Percentiles rank a stretch among this genome's conserved stretches.
phyloP scores from a whole-genome alignment of 2,329 filamentous ascomycete genomes.

The Epichloe festucae region DNA sequence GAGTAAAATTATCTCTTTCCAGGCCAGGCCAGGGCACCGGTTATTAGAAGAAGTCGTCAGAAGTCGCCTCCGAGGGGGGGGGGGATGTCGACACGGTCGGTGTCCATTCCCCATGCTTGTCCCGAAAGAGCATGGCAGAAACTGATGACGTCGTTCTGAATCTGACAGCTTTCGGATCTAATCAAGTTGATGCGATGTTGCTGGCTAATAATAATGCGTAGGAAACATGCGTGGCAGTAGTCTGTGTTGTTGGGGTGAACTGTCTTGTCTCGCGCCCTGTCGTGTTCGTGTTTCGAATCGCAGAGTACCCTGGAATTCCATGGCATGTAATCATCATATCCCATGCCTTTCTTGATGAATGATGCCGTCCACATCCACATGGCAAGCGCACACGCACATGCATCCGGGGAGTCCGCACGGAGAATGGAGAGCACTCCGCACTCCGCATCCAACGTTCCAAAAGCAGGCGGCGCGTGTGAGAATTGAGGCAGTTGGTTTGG shows the following conservation, averaged over 20 bases:
- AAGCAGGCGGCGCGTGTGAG: background rate
- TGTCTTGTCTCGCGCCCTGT: background rate
- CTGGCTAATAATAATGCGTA: background rate
- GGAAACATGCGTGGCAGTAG: background rate
- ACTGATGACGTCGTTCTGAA: slow-evolving; percentile 3
- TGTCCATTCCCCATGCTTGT: background rate
- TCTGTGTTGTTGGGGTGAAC: background rate
- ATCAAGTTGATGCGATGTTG: background rate
- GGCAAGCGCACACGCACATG: no score
- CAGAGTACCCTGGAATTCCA: no score
- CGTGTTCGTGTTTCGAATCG: background rate
- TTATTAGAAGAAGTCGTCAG: background rate
- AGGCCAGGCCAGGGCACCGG: background rate
- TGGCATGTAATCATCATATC: no score
- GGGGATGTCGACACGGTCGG: background rate
- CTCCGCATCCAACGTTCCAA: no score
- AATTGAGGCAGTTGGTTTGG: background rate
- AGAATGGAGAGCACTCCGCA: no score
- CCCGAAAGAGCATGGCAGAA: background rate
- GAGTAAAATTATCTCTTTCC: background rate
- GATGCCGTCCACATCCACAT: no score
- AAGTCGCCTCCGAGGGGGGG: background rate
- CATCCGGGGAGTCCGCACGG: no score
- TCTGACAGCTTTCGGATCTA: background rate
- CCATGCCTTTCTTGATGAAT: no score